Base-by-base conservation (phyloP, 108 stramenopile species). In the Skeletonema tropicum region DNA sequence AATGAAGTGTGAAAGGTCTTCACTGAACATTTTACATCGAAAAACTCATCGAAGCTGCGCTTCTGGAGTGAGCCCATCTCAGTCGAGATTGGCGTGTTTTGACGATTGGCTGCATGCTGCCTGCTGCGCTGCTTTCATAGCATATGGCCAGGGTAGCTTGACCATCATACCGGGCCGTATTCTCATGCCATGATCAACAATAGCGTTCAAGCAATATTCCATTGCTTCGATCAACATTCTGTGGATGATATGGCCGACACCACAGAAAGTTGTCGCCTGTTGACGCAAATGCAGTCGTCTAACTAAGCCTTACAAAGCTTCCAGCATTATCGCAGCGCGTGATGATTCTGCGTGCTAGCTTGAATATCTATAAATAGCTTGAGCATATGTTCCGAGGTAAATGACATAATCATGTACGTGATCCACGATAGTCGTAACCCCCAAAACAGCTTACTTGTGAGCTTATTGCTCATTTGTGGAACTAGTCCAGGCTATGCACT, bases 241-340 rank as follows among this genome's bases (percentile, higher is more conserved):
- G 78, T 48, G 80, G 77, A 60, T 90, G 87, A 29, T n/a, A n/a
- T 85, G 83, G 13, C 80, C 76, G 3, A 88, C 84, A 3, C 80
- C 87, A 46, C 83, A 83, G 57, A 85, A 88, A 0, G 80, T 70
- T 0, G 87, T 57, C 0, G 29, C 58, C 52, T 89, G 88, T 12
- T 60, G 26, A 2, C 64, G n/a, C 2, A 36, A 29, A 5, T 58
- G 38, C 68, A 65, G 5, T 32, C 61, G 2, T 76, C 48, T 8
- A 72, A 23, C 66, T 75, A 86, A 0, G 29, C 55, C 3, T 83
- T 67, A 29, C 63, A 35, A 82, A 90, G 2, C 80, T 64, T 2
- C 89, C 87, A n/a, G n/a, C n/a, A 66, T 90, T 90, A 49, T 90
- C 87, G 8, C 85, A 85, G 38, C 86, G n/a, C n/a, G n/a, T n/a